These are phyloP conservation scores for Fonsecaea nubica DNA, from an alignment of 2,329 filamentous ascomycete genomes.

Conservation along the genomic window DNA sequence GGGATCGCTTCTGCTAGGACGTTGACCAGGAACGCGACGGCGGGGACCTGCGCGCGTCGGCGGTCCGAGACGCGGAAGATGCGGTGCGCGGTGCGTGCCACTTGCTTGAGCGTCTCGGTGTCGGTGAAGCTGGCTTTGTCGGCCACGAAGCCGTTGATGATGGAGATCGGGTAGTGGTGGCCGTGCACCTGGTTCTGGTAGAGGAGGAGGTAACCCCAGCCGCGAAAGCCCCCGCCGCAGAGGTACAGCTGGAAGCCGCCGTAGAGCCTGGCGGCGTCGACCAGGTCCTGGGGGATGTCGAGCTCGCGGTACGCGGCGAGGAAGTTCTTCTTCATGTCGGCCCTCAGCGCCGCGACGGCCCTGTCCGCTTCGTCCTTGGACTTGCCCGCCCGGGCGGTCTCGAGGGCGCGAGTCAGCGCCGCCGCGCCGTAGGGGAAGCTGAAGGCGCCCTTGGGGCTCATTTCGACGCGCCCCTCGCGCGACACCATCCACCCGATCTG, in stretches of 20 bases:
- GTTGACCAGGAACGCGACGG: conserved; percentile 78
- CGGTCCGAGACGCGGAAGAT: conserved; percentile 79
- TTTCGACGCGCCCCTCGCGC: conserved; percentile 56
- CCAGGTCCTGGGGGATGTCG: conserved; percentile 63
- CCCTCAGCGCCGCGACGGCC: conserved; percentile 47
- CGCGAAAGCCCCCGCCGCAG: conserved; percentile 86
- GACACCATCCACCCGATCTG: conserved; percentile 72
- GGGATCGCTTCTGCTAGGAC: conserved; percentile 75
- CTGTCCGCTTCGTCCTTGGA: conserved; percentile 42
- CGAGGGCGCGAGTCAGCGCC: conserved; percentile 64
- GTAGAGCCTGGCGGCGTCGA: conserved; percentile 51
- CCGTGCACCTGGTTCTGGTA: conserved; percentile 72
- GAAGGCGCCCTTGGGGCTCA: conserved; percentile 62
- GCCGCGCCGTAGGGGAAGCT: conserved; percentile 75
- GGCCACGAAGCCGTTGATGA: conserved; percentile 80
- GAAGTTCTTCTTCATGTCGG: conserved; percentile 63
- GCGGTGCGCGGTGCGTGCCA: conserved; percentile 75
- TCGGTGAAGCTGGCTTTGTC: conserved; percentile 74
- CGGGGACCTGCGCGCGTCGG: conserved; percentile 79
- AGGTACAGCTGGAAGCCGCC: conserved; percentile 75
- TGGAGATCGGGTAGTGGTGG: conserved; percentile 79
- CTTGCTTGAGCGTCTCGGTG: conserved; percentile 79
- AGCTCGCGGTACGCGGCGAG: conserved; percentile 61
- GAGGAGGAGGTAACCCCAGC: conserved; percentile 89
- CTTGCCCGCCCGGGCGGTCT: conserved; percentile 52